These are phyloP conservation scores for Akanthomyces muscarius DNA, from an alignment of 2,329 filamentous ascomycete species.

Conservation along the genomic window DNA sequence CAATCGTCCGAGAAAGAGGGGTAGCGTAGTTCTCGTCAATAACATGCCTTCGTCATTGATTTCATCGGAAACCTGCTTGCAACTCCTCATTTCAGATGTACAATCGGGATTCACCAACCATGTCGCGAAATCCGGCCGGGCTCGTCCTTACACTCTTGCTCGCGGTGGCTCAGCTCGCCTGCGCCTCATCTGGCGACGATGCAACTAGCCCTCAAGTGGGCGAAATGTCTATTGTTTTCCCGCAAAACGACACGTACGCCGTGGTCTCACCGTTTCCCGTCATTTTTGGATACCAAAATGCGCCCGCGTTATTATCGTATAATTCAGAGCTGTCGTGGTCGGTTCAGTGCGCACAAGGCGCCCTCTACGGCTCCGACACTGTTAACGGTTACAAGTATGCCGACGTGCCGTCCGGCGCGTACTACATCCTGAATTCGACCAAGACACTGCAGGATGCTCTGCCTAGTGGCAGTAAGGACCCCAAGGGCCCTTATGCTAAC, in stretches of 20 bases:
- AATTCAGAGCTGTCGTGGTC: conserved; percentile 9
- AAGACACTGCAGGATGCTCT: conserved; percentile 2
- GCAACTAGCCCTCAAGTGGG: background rate
- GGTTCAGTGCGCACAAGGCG: conserved; percentile 5
- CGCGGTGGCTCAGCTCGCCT: background rate
- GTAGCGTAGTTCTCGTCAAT: background rate
- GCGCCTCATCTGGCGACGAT: conserved; percentile 10
- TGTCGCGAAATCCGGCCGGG: conserved; percentile 11
- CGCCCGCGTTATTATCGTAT: conserved; percentile 3
- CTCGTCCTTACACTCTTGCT: background rate
- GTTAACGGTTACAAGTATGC: conserved; percentile 10
- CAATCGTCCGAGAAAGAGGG: background rate
- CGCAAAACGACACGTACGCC: conserved; percentile 15
- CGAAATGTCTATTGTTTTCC: conserved; percentile 14
- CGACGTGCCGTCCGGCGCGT: background rate
- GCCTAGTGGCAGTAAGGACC: background rate
- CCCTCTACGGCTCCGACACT: background rate
- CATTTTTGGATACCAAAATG: conserved; percentile 13
- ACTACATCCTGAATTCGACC: conserved; percentile 1
- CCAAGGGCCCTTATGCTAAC: conserved; percentile 5
- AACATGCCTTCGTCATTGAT: background rate
- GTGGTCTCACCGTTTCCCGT: conserved; percentile 15
- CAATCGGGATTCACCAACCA: background rate
- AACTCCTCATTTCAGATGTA: background rate
- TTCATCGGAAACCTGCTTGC: background rate